Base-by-base conservation (phyloP, 192 early-diverging fungal genomes). In the Coemansia sp. region DNA sequence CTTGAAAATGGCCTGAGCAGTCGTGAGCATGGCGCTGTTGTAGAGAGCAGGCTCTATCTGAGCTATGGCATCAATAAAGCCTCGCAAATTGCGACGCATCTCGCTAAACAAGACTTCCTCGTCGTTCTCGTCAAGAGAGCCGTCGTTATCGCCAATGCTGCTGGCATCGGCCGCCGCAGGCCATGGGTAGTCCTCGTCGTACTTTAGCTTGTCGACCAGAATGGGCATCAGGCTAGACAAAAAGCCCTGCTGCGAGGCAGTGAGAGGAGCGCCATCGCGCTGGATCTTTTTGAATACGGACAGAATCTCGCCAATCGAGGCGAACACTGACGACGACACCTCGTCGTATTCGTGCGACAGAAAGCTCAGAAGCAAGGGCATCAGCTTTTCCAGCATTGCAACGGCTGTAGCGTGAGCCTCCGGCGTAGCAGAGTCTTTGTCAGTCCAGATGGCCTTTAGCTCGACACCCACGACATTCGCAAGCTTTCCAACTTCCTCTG, bases 191-290 rank as follows among this genome's bases (percentile, higher is more conserved):
- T 94, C 92, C 33, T 93, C 90, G 77, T 92, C 86, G 65, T 94
- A 96, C 82, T 93, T 93, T 86, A 95, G 91, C 85, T 96, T 96
- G 33, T 86, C 71, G 13, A 94, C 86, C 37, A 96, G 76, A 0
- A 87, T 86, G 14, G 71, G 71, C 53, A 86, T 65, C 9, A 80
- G 55, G 39, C 69, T 67, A n/a, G 69, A 39, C 53, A 70, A 62
- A 40, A 75, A 76, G 35, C 55, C 67, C 58, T 73, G 69, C 42
- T 73, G 70, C 20, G 64, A 46, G 5, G 39, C 40, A 20, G 64
- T 72, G 39, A 79, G 65, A 14, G 70, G 55, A 9, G 33, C 45
- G 48, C 65, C 60, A 28, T 82, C 79, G 34, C 71, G 75, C 74
- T 82, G 78, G 48, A 64, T 48, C 70, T 66, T 70, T 74, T 90